A percentile compares a stretch with the other conserved stretches of the same genome.
phyloP scores from a whole-genome alignment of 2,329 filamentous ascomycete genomes.

The Alternaria rosae region DNA sequence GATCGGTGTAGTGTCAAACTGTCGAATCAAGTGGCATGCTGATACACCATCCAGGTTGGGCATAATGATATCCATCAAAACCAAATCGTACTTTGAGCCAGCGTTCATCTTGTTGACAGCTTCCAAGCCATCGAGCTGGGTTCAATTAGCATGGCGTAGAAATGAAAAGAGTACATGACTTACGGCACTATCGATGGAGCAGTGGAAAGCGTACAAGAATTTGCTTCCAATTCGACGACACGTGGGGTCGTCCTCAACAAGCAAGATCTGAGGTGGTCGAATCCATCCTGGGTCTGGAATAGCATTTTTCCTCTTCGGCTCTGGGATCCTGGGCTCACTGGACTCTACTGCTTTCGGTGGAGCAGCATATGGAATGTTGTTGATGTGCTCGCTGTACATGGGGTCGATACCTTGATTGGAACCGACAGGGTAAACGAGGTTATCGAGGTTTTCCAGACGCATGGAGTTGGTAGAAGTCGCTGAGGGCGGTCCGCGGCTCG shows the following conservation, averaged over 20 bases:
- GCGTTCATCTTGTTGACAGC: conserved; percentile 85
- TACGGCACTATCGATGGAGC: conserved; percentile 69
- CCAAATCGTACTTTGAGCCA: conserved; percentile 69
- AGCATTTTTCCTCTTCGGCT: conserved; percentile 67
- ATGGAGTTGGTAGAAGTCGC: conserved; percentile 61
- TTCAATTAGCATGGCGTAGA: conserved; percentile 32
- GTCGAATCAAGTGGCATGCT: conserved; percentile 89
- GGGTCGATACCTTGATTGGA: conserved; percentile 92
- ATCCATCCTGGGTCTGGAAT: conserved; percentile 70
- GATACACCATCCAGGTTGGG: conserved; percentile 94
- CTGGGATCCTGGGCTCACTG: conserved; percentile 57
- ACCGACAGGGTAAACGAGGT: conserved; percentile 88
- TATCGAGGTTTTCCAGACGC: conserved; percentile 67
- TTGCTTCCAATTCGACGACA: conserved; percentile 72
- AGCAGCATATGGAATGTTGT: conserved; percentile 88
- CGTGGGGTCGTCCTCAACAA: conserved; percentile 83
- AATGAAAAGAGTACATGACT: conserved; percentile 37
- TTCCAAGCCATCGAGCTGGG: conserved; percentile 82
- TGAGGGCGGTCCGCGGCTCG: conserved; percentile 55
- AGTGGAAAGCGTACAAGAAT: conserved; percentile 70
- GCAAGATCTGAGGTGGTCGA: conserved; percentile 77
- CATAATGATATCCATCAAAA: conserved; percentile 80
- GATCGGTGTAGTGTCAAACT: conserved; percentile 85
- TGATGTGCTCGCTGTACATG: conserved; percentile 91
- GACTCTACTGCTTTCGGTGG: conserved; percentile 69